A percentile compares a stretch with the other conserved stretches of the same genome.
phyloP scores from a whole-genome alignment of 768 basidiomycete genomes.

The Russula sp. region DNA sequence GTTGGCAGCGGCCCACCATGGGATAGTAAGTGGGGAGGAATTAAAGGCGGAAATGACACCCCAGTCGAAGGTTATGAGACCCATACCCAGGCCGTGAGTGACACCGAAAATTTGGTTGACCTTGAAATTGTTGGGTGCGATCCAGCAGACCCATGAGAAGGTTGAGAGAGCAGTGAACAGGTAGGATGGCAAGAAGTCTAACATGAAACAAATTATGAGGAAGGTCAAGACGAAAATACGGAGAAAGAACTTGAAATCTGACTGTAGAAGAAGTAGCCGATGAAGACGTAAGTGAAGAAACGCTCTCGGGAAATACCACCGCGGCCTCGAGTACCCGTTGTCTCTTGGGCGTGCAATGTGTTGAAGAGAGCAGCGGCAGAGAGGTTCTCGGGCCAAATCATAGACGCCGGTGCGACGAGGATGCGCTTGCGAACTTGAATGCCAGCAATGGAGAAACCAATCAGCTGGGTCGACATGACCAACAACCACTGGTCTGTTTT shows the following conservation, averaged over 20 bases:
- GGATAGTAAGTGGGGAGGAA: slow-evolving; percentile 68
- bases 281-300: slow-evolving; percentile 45
- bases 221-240: slow-evolving; percentile 43
- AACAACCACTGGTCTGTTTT: slow-evolving; percentile 34
- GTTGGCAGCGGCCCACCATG: slow-evolving; percentile 82
- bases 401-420: slow-evolving; percentile 40
- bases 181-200: slow-evolving; percentile 14
- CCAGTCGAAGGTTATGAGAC: slow-evolving; percentile 79
- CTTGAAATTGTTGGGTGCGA: slow-evolving; percentile 58
- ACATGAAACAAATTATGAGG: not conserved
- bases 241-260: slow-evolving; percentile 44
- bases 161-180: slow-evolving; percentile 27
- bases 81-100: slow-evolving; percentile 40
- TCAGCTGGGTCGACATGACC: slow-evolving; percentile 39
- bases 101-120: slow-evolving; percentile 78
- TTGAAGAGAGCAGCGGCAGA: slow-evolving; percentile 43
- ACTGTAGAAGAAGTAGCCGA: slow-evolving; percentile 37
- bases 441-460: slow-evolving; percentile 41
- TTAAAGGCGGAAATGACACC: slow-evolving; percentile 52
- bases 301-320: slow-evolving; percentile 46
- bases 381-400: slow-evolving; percentile 43
- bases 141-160: slow-evolving; percentile 55
- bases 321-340: slow-evolving; percentile 39
- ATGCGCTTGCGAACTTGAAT: slow-evolving; percentile 40
- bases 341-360: slow-evolving; percentile 36